Conservation (phyloP, 169 alveolate species). For the Eimeria nieschulzi region DNA sequence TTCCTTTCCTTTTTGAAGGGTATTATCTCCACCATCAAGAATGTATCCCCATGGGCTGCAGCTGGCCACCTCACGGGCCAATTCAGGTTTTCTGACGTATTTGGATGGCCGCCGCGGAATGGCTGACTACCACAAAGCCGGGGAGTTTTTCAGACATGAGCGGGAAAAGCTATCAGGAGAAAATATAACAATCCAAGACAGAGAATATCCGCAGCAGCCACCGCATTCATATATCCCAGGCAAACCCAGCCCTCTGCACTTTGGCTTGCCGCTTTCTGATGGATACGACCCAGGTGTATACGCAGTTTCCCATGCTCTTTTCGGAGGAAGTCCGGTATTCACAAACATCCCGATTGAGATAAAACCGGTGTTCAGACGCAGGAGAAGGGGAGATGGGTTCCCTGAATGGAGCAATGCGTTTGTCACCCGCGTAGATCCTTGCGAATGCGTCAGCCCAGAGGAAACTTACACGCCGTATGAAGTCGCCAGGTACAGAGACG, state of each 20-base stretch:
- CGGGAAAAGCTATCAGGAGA: background rate
- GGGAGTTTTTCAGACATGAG: background rate
- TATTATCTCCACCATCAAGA: background rate
- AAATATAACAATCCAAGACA: background rate
- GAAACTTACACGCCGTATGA: slow-evolving; percentile 79
- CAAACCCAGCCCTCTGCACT: slow-evolving; percentile 56
- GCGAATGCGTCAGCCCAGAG: slow-evolving; percentile 77
- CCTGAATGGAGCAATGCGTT: slow-evolving; percentile 89
- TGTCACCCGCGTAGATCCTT: slow-evolving; percentile 79
- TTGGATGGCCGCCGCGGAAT: background rate
- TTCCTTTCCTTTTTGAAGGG: background rate
- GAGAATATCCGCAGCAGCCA: slow-evolving; percentile 4
- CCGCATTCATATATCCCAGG: slow-evolving; percentile 27
- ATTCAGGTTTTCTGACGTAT: background rate
- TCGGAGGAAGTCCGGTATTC: slow-evolving; percentile 77
- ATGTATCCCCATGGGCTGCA: too few species aligned
- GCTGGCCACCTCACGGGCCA: background rate
- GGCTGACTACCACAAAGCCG: background rate
- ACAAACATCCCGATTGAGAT: slow-evolving; percentile 75
- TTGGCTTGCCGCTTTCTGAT: slow-evolving; percentile 56
- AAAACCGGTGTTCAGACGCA: slow-evolving; percentile 80
- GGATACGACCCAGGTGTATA: slow-evolving; percentile 79
- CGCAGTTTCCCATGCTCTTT: slow-evolving; percentile 81
- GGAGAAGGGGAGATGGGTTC: slow-evolving; percentile 84
- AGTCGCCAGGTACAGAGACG: slow-evolving; percentile 76